These are phyloP conservation scores for Camellia oleifera DNA, from an alignment of 179 eudicot genomes.

Conservation along the genomic window DNA sequence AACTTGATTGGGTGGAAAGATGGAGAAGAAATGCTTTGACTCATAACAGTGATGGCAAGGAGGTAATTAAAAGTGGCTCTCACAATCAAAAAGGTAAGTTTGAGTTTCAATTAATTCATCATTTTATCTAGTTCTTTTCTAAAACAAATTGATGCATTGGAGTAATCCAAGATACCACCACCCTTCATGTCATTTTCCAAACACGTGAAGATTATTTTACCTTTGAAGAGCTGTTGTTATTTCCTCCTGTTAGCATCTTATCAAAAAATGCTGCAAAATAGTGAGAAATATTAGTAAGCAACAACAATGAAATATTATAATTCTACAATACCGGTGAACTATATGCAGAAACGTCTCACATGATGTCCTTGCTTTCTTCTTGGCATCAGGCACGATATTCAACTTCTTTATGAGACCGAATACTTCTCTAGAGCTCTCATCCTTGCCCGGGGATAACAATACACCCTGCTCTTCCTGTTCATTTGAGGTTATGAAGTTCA, in stretches of 20 bases:
- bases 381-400: constrained; percentile 50
- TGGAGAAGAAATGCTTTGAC: background rate
- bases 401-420: constrained; percentile 82
- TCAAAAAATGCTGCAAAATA: constrained; percentile 66
- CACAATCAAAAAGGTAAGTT: background rate
- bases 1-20: background rate
- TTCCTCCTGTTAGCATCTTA: constrained; percentile 47
- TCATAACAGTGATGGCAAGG: background rate
- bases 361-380: constrained; percentile 65
- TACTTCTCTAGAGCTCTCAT: constrained; percentile 68
- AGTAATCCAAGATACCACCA: background rate
- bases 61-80: background rate
- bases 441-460: constrained; percentile 49
- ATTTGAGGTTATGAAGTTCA: constrained; percentile 23
- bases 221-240: constrained; percentile 51
- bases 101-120: background rate
- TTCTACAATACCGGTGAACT: background rate
- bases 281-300: constrained; percentile 10
- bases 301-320: background rate
- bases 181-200: background rate
- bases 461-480: constrained; percentile 41
- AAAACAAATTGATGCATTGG: background rate
- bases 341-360: constrained; percentile 32
- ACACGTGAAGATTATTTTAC: constrained; percentile 31
- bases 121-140: background rate